Conservation (phyloP, 352 stramenopile species). For the Phytophthora nicotianae region DNA sequence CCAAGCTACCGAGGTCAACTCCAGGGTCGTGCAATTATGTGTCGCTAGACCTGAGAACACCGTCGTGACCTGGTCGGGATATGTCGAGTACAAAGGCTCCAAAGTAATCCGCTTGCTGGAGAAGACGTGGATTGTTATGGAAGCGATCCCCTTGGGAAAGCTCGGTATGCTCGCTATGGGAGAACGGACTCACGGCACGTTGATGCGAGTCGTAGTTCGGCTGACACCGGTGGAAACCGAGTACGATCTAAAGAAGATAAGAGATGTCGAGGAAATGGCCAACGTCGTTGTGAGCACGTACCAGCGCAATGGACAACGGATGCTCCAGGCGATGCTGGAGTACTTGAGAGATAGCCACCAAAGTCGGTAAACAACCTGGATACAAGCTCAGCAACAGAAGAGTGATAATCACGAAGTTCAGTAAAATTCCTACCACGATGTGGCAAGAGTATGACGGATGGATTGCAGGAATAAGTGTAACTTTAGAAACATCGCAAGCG, state of each 20-base stretch:
- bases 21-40: conserved; percentile 18
- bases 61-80: conserved; percentile 28
- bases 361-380: neutral
- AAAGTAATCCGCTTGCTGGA: conserved; percentile 36
- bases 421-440: too few relatives aligned
- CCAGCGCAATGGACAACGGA: conserved; percentile 8
- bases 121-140: conserved; percentile 30
- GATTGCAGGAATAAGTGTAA: neutral
- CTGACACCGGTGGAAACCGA: conserved; percentile 17
- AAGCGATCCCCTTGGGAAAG: conserved; percentile 3
- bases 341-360: neutral
- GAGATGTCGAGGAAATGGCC: conserved; percentile 18
- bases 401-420: conserved; percentile 3
- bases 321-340: conserved; percentile 3
- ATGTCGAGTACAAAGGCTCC: conserved; percentile 32
- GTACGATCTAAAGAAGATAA: neutral
- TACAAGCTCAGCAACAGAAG: neutral
- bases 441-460: neutral
- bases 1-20: conserved; percentile 14
- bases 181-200: conserved; percentile 3
- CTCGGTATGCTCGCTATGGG: neutral
- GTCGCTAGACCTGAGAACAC: conserved; percentile 9
- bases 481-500: too few relatives aligned
- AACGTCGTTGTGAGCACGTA: conserved; percentile 15
- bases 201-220: conserved; percentile 15